Evolutionary conservation across 1,284 basidiomycete genomes (phyloP).

Genomic region (Termitomyces sp.): DNA sequence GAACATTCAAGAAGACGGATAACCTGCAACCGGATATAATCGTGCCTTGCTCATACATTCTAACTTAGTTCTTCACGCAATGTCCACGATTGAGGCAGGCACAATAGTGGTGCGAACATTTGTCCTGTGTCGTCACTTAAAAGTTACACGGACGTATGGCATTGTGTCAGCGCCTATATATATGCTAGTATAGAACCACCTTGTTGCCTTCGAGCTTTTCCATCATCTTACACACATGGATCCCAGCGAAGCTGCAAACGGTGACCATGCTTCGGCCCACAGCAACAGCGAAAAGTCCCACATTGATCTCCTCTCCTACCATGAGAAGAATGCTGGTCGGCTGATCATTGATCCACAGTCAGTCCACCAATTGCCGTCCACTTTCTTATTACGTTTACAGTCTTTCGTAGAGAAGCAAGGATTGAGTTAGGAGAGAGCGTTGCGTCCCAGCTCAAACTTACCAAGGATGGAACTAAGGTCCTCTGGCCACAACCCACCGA

Average conservation of each 20-base stretch:
- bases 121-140: neutral
- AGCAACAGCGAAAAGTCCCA: conserved; percentile 13
- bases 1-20: too few species aligned
- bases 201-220: neutral
- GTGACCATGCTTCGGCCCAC: conserved; percentile 4
- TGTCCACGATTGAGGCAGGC: neutral
- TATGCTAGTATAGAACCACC: neutral
- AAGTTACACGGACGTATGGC: neutral
- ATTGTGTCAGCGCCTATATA: neutral
- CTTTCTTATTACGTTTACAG: neutral
- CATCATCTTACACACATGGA: conserved; percentile 11
- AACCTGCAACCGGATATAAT: neutral
- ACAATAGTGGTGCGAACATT: neutral
- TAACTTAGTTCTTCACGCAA: neutral
- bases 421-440: conserved; percentile 46
- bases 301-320: conserved; percentile 42
- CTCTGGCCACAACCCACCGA: conserved; percentile 64
- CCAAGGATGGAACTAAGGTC: conserved; percentile 42
- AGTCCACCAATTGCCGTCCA: conserved; percentile 13
- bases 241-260: conserved; percentile 7
- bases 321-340: conserved; percentile 54
- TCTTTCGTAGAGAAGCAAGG: conserved; percentile 21
- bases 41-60: neutral
- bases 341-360: conserved; percentile 59
- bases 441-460: conserved; percentile 45